These are phyloP conservation scores for Fusarium succisae DNA, from an alignment of 2,329 filamentous ascomycete species.

Conservation along the genomic window DNA sequence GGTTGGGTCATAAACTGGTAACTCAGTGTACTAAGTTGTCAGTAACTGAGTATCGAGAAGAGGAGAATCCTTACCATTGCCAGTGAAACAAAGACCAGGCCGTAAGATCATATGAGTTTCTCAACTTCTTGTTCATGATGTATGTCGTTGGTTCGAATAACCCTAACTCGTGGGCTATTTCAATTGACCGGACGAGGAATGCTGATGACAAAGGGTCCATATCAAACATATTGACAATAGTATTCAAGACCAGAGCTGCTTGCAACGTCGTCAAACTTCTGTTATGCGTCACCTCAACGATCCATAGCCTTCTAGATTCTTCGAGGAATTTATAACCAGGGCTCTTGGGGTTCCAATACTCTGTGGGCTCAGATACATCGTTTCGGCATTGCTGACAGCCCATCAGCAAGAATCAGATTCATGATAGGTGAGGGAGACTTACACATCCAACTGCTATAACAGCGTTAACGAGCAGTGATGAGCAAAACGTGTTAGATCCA, in stretches of 20 bases:
- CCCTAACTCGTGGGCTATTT: not conserved
- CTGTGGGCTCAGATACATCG: not conserved
- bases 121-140: conserved; percentile 2
- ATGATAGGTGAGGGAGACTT: too few relatives aligned
- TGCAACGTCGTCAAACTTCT: conserved; percentile 4
- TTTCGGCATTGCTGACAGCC: conserved; percentile 19
- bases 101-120: not conserved
- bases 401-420: too few relatives aligned
- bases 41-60: too few relatives aligned
- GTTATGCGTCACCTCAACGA: not conserved
- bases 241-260: not conserved
- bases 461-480: conserved; percentile 2
- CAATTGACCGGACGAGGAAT: not conserved
- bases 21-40: not conserved
- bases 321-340: conserved; percentile 4
- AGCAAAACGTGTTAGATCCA: not conserved
- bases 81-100: conserved; percentile 21
- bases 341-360: conserved; percentile 4
- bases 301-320: conserved; percentile 6
- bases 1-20: not conserved
- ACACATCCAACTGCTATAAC: conserved; percentile 12
- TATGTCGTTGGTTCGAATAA: conserved; percentile 8
- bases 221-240: conserved; percentile 7
- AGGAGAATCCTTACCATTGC: not conserved
- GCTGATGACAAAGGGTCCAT: conserved; percentile 3